Evolutionary conservation across 2,329 filamentous ascomycete species (phyloP), one percentile per base, ranked within the genome.

Genomic region (Phyllosticta citribraziliensis): DNA sequence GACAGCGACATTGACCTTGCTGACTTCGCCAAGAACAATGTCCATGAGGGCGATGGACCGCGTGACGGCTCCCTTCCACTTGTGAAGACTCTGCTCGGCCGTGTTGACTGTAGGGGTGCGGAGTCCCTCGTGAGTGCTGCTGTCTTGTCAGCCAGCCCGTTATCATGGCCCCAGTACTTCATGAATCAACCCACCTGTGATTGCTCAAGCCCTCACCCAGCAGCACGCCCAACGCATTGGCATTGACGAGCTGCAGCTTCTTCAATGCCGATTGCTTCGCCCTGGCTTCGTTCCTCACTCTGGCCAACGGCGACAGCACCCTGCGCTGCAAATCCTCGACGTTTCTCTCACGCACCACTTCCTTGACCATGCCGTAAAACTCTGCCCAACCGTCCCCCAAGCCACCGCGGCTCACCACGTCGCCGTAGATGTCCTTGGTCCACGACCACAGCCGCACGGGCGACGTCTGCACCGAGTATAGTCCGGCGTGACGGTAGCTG

Each of bases 391-490:
- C 73, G 22, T 72, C 69, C 4, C 75, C 72, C 24, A 79, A 55
- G 30, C 65, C 64, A 3, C 72, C 71, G 63, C 60, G 67, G 77
- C 62, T 76, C 63, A 70, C 68, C 76, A 80, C 86, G 68, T 91
- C 85, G 54, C 73, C 72, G 70, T 88, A 92, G 35, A 95, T 82
- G 55, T 88, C 86, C 68, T 81, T 82, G 8, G 83, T 78, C 83
- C 88, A 91, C 2, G 79, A 76, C 84, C 86, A 93, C 35, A 96
- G 73, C 19, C 89, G 82, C 51, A 87, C 68, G 0, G 94, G 94
- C 0, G 88, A 90, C 0, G 87, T 96, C 73, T 99, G 94, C 9
- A 95, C 76, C 14, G 89, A 88, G 74, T 97, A 97, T 3, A 97
- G 72, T 33, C 85, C 87, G 65, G 89, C 92, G 69, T 88, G 89